Base-by-base conservation (phyloP, 768 basidiomycete genomes). In the Russula brevipes region DNA sequence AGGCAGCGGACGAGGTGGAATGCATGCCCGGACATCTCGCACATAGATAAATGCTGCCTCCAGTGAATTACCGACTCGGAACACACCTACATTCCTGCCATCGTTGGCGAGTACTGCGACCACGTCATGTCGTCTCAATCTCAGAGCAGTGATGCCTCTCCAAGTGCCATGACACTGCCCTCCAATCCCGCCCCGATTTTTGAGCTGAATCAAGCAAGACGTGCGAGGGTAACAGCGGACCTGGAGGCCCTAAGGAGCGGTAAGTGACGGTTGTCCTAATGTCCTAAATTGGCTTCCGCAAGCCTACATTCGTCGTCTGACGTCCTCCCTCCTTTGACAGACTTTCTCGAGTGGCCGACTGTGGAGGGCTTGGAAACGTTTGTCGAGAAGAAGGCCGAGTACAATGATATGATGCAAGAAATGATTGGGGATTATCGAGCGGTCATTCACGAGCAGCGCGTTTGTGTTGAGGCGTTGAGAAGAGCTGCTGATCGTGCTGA, bases 291-390 rank as follows among this genome's bases (percentile, higher is more conserved):
- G 4, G 31, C 35, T 17, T 46, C n/a, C 50, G 12, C 2, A 2
- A 51, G 1, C 11, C 4, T 6, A 38, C 14, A 2, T 5, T 11
- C 9, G 1, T 19, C 17, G 35, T 51, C 39, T 51, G 16, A 51
- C 51, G 11, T 35, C 1, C 19, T 30, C 11, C 35, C 45, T 3
- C 24, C 30, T 16, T 7, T 8, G 5, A 19, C 50, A 56, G 65
- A 42, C 39, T 49, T 65, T 57, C 57, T 66, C 10, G 42, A 42
- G 50, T 31, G 57, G 35, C 47, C 59, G 33, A 60, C 59, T 14
- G 31, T 60, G 9, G 56, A 59, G 30, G 30, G 38, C 64, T 60
- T 12, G 42, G 68, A 51, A 33, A 50, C 41, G 3, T 60, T 51
- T 14, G 51, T 38, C 31, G 59, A 52, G 59, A 60, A 60, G 49